Evolutionary conservation across 345 rosid genomes (phyloP), one percentile per base, ranked within the genome.

Genomic region (Lepidium aucheri): DNA sequence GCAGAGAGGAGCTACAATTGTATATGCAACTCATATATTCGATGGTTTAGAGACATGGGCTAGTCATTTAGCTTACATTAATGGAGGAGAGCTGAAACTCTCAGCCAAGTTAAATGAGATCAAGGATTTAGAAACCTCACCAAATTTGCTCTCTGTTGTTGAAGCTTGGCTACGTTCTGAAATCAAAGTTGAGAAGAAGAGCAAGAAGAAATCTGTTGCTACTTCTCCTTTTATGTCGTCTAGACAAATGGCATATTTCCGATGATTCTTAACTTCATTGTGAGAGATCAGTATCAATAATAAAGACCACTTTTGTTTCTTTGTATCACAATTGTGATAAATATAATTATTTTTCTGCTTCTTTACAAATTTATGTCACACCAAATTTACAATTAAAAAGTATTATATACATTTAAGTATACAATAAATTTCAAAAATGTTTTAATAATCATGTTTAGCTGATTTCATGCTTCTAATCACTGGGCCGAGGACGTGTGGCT

Each of bases 21-120:
- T 94, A 46, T 90, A 94, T 55, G 96, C 99, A 22, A 90, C 96
- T 14, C 96, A 94, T 75, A 94, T 94, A 28, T 94, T 90, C 45
- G 97, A 94, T 4, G 99, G 99, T 11, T 55, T 90, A 67, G 99
- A 94, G 76, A 81, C 88, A 38, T 94, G 99, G 99, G 97, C 99
- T 8, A 88, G 91, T 6, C 89, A 94, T 86, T 69, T 94, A 7
- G 96, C 90, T 14, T 88, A 88, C 75, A 85, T 90, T 65, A 87
- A 90, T 65, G 93, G 84, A 32, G 96, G 99, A 20, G 88, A 90
- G 53, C 66, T 94, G 75, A 86, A 53, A 69, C 88, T 72, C 65
- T 73, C 83, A 0, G 81, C 82, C 74, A 85, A 78, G 75, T 12
- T 88, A 45, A n/a, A 72, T 1, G 91, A 90, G 57, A 18, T 84